Evolutionary conservation across 306 rosid genomes (phyloP), one percentile per base, ranked within the genome.

Genomic region (Betula pendula): DNA sequence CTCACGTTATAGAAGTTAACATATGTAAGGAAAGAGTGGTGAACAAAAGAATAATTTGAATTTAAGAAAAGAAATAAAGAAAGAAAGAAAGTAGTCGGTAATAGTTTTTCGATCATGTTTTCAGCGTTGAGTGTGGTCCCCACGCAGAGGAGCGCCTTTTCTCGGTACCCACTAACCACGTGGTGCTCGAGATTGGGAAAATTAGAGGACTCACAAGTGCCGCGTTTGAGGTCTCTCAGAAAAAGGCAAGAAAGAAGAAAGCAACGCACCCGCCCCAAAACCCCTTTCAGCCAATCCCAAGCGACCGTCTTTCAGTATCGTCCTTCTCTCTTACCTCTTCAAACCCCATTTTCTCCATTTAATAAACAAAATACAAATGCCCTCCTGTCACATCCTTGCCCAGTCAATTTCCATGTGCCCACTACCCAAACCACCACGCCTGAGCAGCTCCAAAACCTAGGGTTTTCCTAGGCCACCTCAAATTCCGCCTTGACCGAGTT

Each of bases 101-200:
- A 53, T 47, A 48, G 10, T 49, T 49, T 66, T 75, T 51, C n/a
- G 79, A 84, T 74, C 73, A 79, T 76, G 88, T 75, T 85, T 79
- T 59, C 24, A 43, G 89, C 82, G 85, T 83, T 83, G 87, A 86
- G 81, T 75, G 87, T 80, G 94, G 97, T 20, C 38, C 92, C 94
- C 90, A 87, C 84, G 11, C 9, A 40, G 15, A 60, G 20, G 69
- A 71, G 51, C 14, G 62, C 86, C 79, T 82, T 73, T 82, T 50
- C 70, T 76, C 19, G 77, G 81, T 76, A 51, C 80, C 85, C 87
- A 89, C 91, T 85, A 65, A 85, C 88, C 97, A 92, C 97, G 97
- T 90, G 95, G 87, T 87, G 89, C 86, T 84, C 84, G 80, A 85
- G 75, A 81, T 31, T 85, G 72, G 77, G 81, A 78, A 74, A 6